These are phyloP conservation scores for Microbotryum saponariae DNA, from an alignment of 1,284 basidiomycete genomes.

Conservation along the genomic window DNA sequence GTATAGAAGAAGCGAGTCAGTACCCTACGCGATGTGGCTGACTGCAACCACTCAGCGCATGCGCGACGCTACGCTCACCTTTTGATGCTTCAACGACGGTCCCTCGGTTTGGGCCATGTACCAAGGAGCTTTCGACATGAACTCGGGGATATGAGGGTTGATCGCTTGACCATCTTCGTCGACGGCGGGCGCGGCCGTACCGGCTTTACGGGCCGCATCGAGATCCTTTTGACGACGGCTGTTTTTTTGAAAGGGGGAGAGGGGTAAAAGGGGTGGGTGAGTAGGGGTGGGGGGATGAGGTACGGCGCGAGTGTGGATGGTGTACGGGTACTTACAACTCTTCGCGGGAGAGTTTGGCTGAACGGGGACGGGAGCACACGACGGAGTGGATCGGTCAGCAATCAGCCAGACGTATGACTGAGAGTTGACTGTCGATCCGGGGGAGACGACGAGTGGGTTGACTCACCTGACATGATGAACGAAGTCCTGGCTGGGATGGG, in stretches of 20 bases:
- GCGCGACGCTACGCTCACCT: constrained; percentile 38
- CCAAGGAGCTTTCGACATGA: constrained; percentile 81
- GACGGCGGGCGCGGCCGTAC: constrained; percentile 87
- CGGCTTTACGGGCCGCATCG: constrained; percentile 86
- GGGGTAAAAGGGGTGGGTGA: neutral
- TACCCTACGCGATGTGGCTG: too few species aligned
- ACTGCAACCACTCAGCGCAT: too few species aligned
- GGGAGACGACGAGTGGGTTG: accelerated
- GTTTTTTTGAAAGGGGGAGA: neutral
- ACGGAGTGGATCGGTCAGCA: neutral
- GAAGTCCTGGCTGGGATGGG: neutral
- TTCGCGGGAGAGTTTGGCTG: constrained; percentile 30
- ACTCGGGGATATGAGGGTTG: constrained; percentile 89
- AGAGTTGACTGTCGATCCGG: neutral
- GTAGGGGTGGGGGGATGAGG: neutral
- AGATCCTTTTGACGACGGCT: constrained; percentile 56
- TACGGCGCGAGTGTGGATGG: neutral
- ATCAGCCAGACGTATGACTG: neutral
- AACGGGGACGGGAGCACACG: neutral
- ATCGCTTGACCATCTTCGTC: constrained; percentile 91
- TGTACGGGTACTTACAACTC: constrained; percentile 17
- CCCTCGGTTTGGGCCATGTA: constrained; percentile 72
- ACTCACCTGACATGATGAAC: constrained; percentile 10
- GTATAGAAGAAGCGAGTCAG: too few species aligned
- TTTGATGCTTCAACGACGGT: constrained; percentile 85